Evolutionary conservation across 345 rosid species (phyloP), one percentile per base, ranked within the genome.

Genomic region (Excoecaria agallocha): DNA sequence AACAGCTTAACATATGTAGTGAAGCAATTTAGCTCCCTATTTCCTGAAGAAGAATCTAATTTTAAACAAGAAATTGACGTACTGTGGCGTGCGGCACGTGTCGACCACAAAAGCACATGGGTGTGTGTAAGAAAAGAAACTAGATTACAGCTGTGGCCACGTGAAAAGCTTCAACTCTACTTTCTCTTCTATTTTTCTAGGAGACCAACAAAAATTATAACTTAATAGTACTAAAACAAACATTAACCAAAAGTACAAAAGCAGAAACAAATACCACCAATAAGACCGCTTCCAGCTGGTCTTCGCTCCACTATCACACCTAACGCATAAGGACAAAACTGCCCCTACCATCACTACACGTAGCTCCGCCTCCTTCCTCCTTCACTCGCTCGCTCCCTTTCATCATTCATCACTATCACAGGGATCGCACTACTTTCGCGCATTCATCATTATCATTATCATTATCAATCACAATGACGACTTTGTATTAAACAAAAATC

Each of bases 111-210:
- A 22, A 30, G 61, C 37, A 25, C 61, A 57, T 30, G 24, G 24
- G 0, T 55, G 11, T 43, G 9, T 41, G 0, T 3, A 12, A 51
- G 3, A 51, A 51, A 13, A 51, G 55, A 52, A 17, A 20, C 35
- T 11, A n/a, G 51, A 55, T 12, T 56, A 70, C 73, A 56, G 73
- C 73, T 70, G 52, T 54, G 38, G 49, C 38, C 64, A 70, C 64
- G 64, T 70, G 73, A 70, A n/a, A 57, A 20, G 8, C 61, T 48
- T 8, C 16, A 6, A 2, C 9, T 4, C 2, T 0, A 0, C 16
- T 17, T 50, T 30, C 16, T 17, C 3, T 15, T 8, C 1, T 52
- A 16, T 30, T 13, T 15, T 30, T 65, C 0, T 3, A 8, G 12
- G n/a, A 30, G 8, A 17, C 38, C 20, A 41, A n/a, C 8, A 1